Evolutionary conservation across 2,329 filamentous ascomycete genomes (phyloP), one percentile per base, ranked within the genome.

Genomic region (Pseudogymnoascus sp.): DNA sequence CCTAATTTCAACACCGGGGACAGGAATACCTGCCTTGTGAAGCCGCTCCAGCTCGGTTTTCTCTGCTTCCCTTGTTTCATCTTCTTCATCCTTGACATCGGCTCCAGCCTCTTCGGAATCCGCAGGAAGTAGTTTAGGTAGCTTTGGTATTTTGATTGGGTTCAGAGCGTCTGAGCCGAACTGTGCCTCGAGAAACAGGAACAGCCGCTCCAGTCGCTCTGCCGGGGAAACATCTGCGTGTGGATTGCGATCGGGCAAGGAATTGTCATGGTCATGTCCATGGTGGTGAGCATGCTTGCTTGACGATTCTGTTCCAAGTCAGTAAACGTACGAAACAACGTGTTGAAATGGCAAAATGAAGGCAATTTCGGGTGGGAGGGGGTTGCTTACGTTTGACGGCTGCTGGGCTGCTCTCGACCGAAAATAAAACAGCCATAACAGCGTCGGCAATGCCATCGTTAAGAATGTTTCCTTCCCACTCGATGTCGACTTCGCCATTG

Each of bases 361-460:
- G 4, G 69, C n/a, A 14, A 28, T 25, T 11, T 14, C 35, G 69
- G 36, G 68, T 72, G 39, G 60, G 42, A 58, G 35, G 41, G 58
- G 25, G 58, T 35, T 67, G 77, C 82, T 76, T 80, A 90, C 91
- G 90, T 76, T 94, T 95, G 60, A 99, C 93, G 11, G 94, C 93
- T 12, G 94, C 94, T 4, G 93, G 94, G 61, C 90, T 96, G 75
- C 89, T 95, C 76, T 99, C 94, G 22, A 96, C 90, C 0, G 90
- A 92, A 69, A 96, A 86, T 9, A 99, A 82, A 2, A 97, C 91
- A 0, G 92, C 92, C 81, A 97, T 91, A 62, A 97, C 89, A 14
- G 94, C 92, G 75, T 99, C 94, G n/a, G 94, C 94, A 70, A 99
- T 95, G 64, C 92, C 91, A 72, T 99, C 94, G 74, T 97, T 99